phyloP scores from a whole-genome alignment of 371 early-diverging fungal species.

The Mortierella sp. region DNA sequence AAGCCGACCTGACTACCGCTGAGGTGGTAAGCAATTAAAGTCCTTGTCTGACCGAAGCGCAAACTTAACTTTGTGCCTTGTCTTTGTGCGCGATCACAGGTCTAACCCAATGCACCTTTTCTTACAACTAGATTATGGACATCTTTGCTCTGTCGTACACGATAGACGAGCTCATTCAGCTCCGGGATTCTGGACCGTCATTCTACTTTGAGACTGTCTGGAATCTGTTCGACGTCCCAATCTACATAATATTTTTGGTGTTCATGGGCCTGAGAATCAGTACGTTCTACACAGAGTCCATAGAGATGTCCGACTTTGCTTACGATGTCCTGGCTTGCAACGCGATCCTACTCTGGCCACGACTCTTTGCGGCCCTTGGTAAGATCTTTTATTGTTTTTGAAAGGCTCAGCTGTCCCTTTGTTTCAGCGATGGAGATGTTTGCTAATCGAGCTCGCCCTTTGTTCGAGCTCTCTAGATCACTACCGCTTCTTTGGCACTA shows the following conservation, averaged over 20 bases:
- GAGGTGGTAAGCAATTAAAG: slow-evolving; percentile 35
- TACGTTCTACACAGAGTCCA: slow-evolving; percentile 29
- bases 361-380: slow-evolving; percentile 59
- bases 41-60: background rate
- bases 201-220: slow-evolving; percentile 60
- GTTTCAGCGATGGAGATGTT: background rate
- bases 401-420: background rate
- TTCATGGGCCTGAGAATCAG: slow-evolving; percentile 46
- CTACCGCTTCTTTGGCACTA: slow-evolving; percentile 58
- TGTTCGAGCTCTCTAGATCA: slow-evolving; percentile 34
- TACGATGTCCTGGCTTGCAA: slow-evolving; percentile 60
- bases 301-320: slow-evolving; percentile 39
- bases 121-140: slow-evolving; percentile 41
- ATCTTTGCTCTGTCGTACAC: slow-evolving; percentile 35
- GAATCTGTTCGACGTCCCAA: slow-evolving; percentile 58
- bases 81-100: background rate
- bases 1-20: slow-evolving; percentile 29
- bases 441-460: background rate
- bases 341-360: slow-evolving; percentile 57
- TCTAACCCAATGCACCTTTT: background rate
- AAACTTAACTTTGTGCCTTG: background rate
- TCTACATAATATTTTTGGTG: slow-evolving; percentile 46
- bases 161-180: slow-evolving; percentile 52
- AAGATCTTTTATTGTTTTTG: background rate
- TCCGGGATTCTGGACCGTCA: slow-evolving; percentile 51